Evolutionary conservation across 2,329 filamentous ascomycete genomes (phyloP), one percentile per base, ranked within the genome.

Genomic region (Neofusicoccum ribis): DNA sequence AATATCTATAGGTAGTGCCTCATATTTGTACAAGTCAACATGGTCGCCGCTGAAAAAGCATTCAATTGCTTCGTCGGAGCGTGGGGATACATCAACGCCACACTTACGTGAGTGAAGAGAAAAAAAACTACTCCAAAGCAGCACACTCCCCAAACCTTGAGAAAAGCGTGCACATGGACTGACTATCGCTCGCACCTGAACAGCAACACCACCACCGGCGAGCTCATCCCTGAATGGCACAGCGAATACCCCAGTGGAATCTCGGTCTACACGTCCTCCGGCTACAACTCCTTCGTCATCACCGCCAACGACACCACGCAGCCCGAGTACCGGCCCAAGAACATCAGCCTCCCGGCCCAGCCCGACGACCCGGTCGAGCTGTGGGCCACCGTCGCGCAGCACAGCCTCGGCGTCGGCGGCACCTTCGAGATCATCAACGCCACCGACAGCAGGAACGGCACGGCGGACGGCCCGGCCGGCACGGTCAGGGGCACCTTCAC

Each of bases 261-360:
- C 3, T 60, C 56, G 5, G 43, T 47, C 41, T 60, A 60, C 56
- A 17, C 31, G n/a, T n/a, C 56, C 9, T 60, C 56, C 9, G 56
- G 56, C 43, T 60, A 60, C 56, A 17, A 36, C 41, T 8, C 15
- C 27, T 60, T 36, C 56, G 23, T 47, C 41, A 37, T 60, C 41
- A 60, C 56, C 14, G 43, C 41, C 43, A 60, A 60, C 43, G 56
- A 60, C 56, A 60, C 56, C 17, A 60, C 56, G 11, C 20, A 60
- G 43, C 31, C 56, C 23, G 56, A 60, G 43, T 12, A 36, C 5
- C 56, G 56, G 15, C 56, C 56, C 11, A 5, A 3, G 8, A 60
- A 11, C 15, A 27, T 60, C 15, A 17, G 15, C n/a, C 56, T 60
- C 27, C 56, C 56, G 9, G 56, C 56, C 23, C 31, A 46, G 31